Conservation (phyloP, 345 rosid genomes). For the Syzygium jambos region DNA sequence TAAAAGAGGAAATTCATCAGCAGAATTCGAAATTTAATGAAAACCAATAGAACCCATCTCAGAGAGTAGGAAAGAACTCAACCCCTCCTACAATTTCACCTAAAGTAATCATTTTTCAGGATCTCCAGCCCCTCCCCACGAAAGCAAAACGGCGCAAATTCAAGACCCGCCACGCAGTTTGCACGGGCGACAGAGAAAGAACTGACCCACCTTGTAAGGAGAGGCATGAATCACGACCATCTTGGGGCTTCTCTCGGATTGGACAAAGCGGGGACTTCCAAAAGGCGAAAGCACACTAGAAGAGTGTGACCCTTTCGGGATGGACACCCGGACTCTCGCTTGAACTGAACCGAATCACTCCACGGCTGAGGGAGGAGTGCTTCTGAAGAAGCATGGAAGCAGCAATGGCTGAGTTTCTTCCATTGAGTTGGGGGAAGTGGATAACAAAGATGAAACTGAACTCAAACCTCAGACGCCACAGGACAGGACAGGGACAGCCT, state of each 20-base stretch:
- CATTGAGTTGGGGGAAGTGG: not conserved
- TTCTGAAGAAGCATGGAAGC: not conserved
- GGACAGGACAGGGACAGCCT: not conserved
- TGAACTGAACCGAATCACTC: not conserved
- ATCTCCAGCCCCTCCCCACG: not conserved
- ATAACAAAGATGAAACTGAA: not conserved
- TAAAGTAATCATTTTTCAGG: not conserved
- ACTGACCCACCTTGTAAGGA: constrained; percentile 40
- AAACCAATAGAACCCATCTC: not conserved
- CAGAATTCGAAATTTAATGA: not conserved
- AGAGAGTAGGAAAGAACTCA: not conserved
- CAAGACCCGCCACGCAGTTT: not conserved
- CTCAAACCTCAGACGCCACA: not conserved
- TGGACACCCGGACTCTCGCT: not conserved
- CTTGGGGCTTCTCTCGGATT: not conserved
- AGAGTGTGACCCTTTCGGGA: not conserved
- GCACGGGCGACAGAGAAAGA: not conserved
- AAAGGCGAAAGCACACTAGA: not conserved
- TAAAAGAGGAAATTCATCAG: not conserved
- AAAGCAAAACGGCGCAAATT: not conserved
- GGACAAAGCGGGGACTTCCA: not conserved
- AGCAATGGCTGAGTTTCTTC: not conserved
- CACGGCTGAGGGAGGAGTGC: not conserved
- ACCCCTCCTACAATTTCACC: not conserved
- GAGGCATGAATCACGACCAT: constrained; percentile 58